Evolutionary conservation across 495 filamentous ascomycete species (phyloP), one percentile per base, ranked within the genome.

Genomic region (Penicillium macrosclerotiorum): DNA sequence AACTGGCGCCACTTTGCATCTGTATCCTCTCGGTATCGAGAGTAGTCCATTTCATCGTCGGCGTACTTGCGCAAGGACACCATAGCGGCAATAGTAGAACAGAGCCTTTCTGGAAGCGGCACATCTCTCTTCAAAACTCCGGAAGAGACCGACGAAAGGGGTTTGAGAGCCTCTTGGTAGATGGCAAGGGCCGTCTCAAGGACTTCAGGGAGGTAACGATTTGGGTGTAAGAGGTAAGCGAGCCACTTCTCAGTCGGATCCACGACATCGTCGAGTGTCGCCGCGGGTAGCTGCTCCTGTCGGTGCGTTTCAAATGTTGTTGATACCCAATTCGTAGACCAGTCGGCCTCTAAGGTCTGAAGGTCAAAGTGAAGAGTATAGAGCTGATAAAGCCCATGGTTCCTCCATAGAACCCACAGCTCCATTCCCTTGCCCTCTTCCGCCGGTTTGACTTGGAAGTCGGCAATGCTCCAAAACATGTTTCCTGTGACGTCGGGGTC

Each of bases 1-100:
- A 93, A 94, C 33, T 88, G 77, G 31, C 85, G 81, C 94, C 93
- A 98, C 57, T 96, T 91, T 7, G 83, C 72, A 59, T 90, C 82
- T 30, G 83, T 84, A 23, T 85, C 81, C 22, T 67, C 65, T 31
- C 82, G 76, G 62, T 86, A 91, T 31, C 83, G 78, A 11, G 81
- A 75, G 47, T 86, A 87, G 48, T 93, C 85, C 57, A 85, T 78
- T n/a, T 76, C 77, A 5, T 82, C 83, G 5, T 80, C 73, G 17
- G 78, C 71, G 20, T 68, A 75, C 45, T 76, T 80, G 12, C 75
- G 72, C 14, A 90, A 65, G 1, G 79, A 72, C 8, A 85, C 77
- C 3, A 80, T 83, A 2, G 78, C 72, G 14, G 81, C 78, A 8
- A 95, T 75, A 0, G 85, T 78, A 1, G 81, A 78, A 56, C 84